Conservation (phyloP, 257 asterid species). For the Verbascum thapsus region DNA sequence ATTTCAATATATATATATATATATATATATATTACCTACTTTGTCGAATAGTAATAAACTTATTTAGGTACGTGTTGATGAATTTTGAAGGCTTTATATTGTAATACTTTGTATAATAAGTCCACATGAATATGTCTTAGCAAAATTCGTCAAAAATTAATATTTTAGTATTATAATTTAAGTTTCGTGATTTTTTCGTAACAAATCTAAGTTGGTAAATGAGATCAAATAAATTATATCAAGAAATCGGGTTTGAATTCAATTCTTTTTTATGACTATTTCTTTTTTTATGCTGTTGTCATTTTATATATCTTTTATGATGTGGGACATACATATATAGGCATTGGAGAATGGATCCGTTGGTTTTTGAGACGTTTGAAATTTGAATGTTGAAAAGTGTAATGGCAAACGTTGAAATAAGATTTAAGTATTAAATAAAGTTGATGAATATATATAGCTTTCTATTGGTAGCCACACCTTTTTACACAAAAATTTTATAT, state of each 20-base stretch:
- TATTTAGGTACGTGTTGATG: no score
- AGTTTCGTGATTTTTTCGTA: no score
- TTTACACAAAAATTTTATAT: no score
- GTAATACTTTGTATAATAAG: no score
- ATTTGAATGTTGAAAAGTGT: constrained; percentile 29
- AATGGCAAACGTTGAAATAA: constrained; percentile 29
- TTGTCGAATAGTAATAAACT: no score
- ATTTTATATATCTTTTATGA: no score
- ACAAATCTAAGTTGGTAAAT: background rate
- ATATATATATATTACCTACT: no score
- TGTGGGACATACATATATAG: constrained; percentile 36
- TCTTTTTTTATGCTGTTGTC: background rate
- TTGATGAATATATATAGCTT: background rate
- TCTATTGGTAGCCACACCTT: background rate
- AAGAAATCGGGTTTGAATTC: constrained; percentile 6
- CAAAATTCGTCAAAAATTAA: no score
- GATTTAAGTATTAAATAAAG: background rate
- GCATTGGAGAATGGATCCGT: constrained; percentile 31
- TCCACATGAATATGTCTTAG: no score
- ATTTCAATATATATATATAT: no score
- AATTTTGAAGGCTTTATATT: no score
- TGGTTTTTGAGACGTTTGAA: constrained; percentile 29
- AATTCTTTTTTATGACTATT: constrained; percentile 16
- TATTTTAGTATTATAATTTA: background rate
- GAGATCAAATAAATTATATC: background rate